These are phyloP conservation scores for Phaffia tasmanica DNA, from an alignment of 768 basidiomycete genomes.

Conservation along the genomic window DNA sequence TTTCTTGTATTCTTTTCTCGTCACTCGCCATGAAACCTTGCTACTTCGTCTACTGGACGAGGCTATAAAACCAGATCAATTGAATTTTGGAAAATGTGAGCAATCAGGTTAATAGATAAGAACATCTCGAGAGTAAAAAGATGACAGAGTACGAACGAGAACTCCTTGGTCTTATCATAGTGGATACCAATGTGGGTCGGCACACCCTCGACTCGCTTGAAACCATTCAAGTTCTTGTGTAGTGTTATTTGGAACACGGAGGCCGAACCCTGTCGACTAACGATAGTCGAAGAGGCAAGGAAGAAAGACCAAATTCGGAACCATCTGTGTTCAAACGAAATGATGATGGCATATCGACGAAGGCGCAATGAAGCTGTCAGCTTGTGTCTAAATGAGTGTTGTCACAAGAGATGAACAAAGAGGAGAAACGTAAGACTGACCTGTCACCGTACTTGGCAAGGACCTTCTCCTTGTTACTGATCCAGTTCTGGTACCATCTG, in stretches of 20 bases:
- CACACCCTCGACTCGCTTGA: constrained; percentile 78
- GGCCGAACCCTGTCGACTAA: constrained; percentile 61
- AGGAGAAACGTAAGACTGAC: constrained; percentile 30
- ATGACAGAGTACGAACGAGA: constrained; percentile 4
- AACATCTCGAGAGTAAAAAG: no score
- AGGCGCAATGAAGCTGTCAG: neutral
- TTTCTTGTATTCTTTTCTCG: no score
- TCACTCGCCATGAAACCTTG: no score
- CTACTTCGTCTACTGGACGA: no score
- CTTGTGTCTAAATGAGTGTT: neutral
- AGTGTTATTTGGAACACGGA: constrained; percentile 95
- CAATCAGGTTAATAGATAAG: no score
- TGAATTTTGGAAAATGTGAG: no score
- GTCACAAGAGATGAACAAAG: neutral
- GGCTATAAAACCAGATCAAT: no score
- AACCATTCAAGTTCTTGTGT: constrained; percentile 96
- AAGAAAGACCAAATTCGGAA: constrained; percentile 96
- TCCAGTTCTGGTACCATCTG: constrained; percentile 96
- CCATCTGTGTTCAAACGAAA: constrained; percentile 43
- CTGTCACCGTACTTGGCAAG: constrained; percentile 78
- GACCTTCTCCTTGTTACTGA: constrained; percentile 81
- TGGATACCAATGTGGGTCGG: constrained; percentile 47
- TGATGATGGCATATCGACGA: constrained; percentile 18
- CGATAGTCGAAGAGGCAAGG: constrained; percentile 83
- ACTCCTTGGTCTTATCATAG: constrained; percentile 21